phyloP scores from a whole-genome alignment of 306 rosid genomes.

The Prunus mongolica region DNA sequence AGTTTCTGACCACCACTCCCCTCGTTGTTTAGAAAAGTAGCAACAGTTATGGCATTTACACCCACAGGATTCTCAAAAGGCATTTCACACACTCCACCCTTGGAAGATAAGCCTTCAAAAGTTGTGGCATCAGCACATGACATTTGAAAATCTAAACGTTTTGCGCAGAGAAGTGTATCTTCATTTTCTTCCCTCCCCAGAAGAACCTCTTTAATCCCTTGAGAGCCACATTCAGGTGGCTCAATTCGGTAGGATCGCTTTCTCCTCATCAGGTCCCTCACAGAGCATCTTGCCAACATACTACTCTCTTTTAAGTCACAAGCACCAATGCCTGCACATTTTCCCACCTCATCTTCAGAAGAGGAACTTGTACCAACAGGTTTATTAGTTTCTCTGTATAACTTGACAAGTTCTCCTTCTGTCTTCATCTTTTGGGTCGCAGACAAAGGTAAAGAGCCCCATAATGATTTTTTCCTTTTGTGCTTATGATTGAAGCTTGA shows the following conservation, averaged over 20 bases:
- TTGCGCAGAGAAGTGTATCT: slow-evolving; percentile 25
- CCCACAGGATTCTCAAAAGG: slow-evolving; percentile 23
- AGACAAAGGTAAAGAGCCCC: slow-evolving; percentile 73
- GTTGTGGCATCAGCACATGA: slow-evolving; percentile 11
- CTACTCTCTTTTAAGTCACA: slow-evolving; percentile 34
- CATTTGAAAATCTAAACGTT: slow-evolving; percentile 28
- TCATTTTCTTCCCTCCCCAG: slow-evolving; percentile 37
- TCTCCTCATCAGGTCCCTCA: slow-evolving; percentile 90
- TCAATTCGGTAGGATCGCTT: slow-evolving; percentile 54
- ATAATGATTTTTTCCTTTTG: slow-evolving; percentile 43
- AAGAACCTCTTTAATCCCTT: slow-evolving; percentile 29
- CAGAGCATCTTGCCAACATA: slow-evolving; percentile 45
- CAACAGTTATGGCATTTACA: slow-evolving; percentile 11
- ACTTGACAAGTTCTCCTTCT: slow-evolving; percentile 22
- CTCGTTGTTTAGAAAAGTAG: slow-evolving; percentile 16
- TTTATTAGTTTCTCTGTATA: slow-evolving; percentile 25
- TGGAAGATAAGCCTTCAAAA: slow-evolving; percentile 22
- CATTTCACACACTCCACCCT: slow-evolving; percentile 20
- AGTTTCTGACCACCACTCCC: slow-evolving; percentile 27
- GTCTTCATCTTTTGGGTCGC: slow-evolving; percentile 28
- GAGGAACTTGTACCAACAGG: slow-evolving; percentile 30
- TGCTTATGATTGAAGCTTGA: slow-evolving; percentile 28
- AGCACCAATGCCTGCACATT: slow-evolving; percentile 14
- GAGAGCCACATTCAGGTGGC: slow-evolving; percentile 38
- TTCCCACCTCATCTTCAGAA: slow-evolving; percentile 25